Evolutionary conservation across 352 stramenopile genomes (phyloP), one percentile per base, ranked within the genome.

Genomic region (Phytophthora vignae): DNA sequence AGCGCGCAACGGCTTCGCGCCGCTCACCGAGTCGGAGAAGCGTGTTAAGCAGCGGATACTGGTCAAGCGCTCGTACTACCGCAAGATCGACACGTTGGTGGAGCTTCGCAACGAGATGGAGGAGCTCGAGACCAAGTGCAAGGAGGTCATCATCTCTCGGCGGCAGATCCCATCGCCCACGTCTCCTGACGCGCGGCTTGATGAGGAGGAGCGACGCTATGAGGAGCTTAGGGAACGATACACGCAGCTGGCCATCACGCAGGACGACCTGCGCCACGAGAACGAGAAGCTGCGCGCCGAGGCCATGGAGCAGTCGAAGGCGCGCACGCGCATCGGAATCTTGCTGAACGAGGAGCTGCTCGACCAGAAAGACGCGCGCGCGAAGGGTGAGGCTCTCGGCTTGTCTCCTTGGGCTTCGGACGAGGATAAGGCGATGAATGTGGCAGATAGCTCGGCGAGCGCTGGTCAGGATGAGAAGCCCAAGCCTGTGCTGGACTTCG

Each of bases 1-100:
- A 53, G 14, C 67, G 22, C 76, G 66, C 33, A 73, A 70, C 11
- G 74, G 79, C 25, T 80, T 82, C 40, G 60, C 69, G 27, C 82
- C 76, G 14, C 65, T 88, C 25, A 84, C 74, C 0, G 77, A 90
- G 46, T 82, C 72, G 22, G 79, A 91, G 63, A 92, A 92, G 70
- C 76, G 83, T 61, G 78, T 85, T 42, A 90, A 91, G 74, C 85
- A 92, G 70, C 78, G 85, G 40, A 71, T 85, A 76, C 76, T 92
- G 44, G 85, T 92, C 50, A 90, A 90, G 55, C 73, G 73, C 11
- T 92, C 83, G 36, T 92, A 92, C 73, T 91, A 92, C 72, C 83
- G 85, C 60, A 92, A 92, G 69, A 87, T 92, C 57, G 80, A 91
- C 60, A 92, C 85, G 40, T 69, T 92, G 57, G 85, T 81, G 49